These are phyloP conservation scores for Magnolia changhungtana DNA, from an alignment of 164 flowering plant genomes.

Conservation along the genomic window DNA sequence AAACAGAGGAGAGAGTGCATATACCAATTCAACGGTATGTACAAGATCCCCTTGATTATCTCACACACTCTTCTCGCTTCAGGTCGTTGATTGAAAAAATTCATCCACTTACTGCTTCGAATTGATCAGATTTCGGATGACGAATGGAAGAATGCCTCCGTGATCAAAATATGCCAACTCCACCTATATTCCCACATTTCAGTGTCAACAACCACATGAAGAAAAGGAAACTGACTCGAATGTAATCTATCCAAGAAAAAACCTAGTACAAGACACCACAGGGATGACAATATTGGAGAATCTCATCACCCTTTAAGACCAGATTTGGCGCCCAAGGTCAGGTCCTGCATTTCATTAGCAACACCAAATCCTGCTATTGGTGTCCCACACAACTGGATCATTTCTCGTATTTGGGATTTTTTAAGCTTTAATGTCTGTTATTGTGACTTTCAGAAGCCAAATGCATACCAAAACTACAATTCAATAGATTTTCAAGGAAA, in stretches of 20 bases:
- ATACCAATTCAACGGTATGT: background rate
- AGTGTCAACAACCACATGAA: background rate
- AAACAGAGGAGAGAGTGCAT: background rate
- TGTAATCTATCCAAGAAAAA: too few relatives aligned
- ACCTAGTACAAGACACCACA: background rate
- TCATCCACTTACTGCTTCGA: constrained; percentile 9
- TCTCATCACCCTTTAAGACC: background rate
- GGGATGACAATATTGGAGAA: background rate
- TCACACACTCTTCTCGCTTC: background rate
- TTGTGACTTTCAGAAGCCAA: too few relatives aligned
- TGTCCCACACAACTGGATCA: too few relatives aligned
- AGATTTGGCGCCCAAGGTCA: background rate
- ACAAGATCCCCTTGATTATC: background rate
- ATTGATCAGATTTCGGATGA: constrained; percentile 53
- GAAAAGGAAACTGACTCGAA: background rate
- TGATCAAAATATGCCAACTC: constrained; percentile 82
- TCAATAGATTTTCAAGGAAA: too few relatives aligned
- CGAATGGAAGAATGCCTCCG: constrained; percentile 91
- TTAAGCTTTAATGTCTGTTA: too few relatives aligned
- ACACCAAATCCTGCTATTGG: too few relatives aligned
- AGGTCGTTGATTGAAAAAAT: background rate
- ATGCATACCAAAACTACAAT: too few relatives aligned
- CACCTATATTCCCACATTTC: constrained; percentile 52
- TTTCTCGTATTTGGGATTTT: too few relatives aligned
- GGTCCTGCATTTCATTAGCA: background rate